Percentiles rank a stretch among this genome's conserved stretches.
phyloP scores from a whole-genome alignment of 331 rosid genomes.

The Malus hybrid region DNA sequence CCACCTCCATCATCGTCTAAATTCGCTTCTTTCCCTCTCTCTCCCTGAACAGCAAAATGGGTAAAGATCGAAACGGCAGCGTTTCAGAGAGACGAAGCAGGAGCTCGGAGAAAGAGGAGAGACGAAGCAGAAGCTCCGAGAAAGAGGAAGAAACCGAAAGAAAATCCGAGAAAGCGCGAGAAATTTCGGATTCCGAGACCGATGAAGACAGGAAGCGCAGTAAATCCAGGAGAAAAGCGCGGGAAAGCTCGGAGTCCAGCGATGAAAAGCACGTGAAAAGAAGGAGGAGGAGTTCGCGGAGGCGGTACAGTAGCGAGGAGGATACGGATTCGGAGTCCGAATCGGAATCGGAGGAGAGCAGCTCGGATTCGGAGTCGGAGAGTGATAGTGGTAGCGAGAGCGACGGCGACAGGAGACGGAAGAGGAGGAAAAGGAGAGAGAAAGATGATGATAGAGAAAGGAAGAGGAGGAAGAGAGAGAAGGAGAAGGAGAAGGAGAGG shows the following conservation, averaged over 20 bases:
- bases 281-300: slow-evolving; percentile 50
- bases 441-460: slow-evolving; percentile 29
- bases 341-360: slow-evolving; percentile 16
- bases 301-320: slow-evolving; percentile 50
- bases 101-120: slow-evolving; percentile 23
- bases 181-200: slow-evolving; percentile 8
- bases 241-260: slow-evolving; percentile 39
- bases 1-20: neutral
- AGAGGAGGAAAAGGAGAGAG: slow-evolving; percentile 32
- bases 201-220: slow-evolving; percentile 9
- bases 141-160: slow-evolving; percentile 31
- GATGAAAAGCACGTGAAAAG: slow-evolving; percentile 18
- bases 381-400: slow-evolving; percentile 18
- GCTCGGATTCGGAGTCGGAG: slow-evolving; percentile 28
- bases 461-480: slow-evolving; percentile 26
- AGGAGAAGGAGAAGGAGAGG: slow-evolving; percentile 19
- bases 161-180: slow-evolving; percentile 24
- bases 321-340: slow-evolving; percentile 35
- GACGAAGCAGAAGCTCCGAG: slow-evolving; percentile 3
- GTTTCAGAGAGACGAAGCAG: slow-evolving; percentile 5
- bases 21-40: neutral
- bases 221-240: slow-evolving; percentile 32
- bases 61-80: slow-evolving; percentile 28
- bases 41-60: slow-evolving; percentile 29
- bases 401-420: slow-evolving; percentile 29